These are phyloP conservation scores for Dactylellina sp. DNA, from an alignment of 2,329 filamentous ascomycete genomes.

Conservation along the genomic window DNA sequence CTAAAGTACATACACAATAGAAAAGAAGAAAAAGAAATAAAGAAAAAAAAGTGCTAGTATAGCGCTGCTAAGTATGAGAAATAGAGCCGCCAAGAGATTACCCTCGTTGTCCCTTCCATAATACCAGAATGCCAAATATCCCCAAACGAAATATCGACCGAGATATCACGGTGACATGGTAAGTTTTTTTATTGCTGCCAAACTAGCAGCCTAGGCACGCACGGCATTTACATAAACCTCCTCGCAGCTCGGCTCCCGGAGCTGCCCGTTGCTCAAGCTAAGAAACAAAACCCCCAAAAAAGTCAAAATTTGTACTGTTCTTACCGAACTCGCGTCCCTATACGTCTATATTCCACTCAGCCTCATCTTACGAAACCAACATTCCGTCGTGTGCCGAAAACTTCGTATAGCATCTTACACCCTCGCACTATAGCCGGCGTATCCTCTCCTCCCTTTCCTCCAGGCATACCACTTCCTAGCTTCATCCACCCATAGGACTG, in stretches of 20 bases:
- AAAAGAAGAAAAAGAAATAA: background rate
- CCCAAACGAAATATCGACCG: background rate
- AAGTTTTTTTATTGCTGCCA: background rate
- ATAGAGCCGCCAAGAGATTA: background rate
- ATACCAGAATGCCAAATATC: background rate
- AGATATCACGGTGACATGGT: conserved; percentile 7
- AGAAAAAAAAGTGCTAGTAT: background rate
- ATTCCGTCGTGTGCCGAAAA: background rate
- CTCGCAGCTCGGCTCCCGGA: background rate
- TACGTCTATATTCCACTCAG: background rate
- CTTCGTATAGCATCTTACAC: conserved; percentile 66
- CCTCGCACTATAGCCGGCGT: conserved; percentile 74
- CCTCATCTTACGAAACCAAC: background rate
- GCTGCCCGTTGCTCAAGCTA: background rate
- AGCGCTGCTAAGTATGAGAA: background rate
- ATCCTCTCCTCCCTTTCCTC: conserved; percentile 69
- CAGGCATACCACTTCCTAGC: conserved; percentile 76
- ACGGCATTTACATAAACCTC: background rate
- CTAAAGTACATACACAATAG: background rate
- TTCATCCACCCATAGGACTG: conserved; percentile 96
- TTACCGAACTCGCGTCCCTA: background rate
- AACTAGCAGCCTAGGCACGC: background rate
- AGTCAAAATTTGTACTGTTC: background rate
- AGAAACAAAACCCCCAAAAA: no score
- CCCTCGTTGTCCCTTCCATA: background rate